phyloP scores from a whole-genome alignment of 202 grass and related monocot genomes.

The Setaria viridis region DNA sequence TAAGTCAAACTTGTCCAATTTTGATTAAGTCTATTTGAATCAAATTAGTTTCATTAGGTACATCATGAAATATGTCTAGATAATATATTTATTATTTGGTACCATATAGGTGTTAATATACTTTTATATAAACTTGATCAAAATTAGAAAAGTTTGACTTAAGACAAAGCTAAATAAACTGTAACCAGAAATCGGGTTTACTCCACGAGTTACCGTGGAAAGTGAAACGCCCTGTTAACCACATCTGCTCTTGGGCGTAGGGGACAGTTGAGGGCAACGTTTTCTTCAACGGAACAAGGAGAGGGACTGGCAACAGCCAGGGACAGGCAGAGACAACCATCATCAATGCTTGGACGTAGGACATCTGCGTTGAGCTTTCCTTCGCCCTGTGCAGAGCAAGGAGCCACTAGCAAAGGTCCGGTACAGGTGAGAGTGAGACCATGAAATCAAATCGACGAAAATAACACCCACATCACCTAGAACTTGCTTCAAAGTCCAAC shows the following conservation, averaged over 20 bases:
- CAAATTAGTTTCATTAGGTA: no score
- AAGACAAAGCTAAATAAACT: no score
- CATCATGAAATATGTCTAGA: no score
- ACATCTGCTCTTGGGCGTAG: neutral
- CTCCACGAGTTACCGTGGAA: no score
- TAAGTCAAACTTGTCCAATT: no score
- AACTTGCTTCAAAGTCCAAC: neutral
- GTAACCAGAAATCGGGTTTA: no score
- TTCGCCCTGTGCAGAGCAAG: neutral
- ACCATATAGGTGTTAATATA: no score
- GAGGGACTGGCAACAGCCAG: neutral
- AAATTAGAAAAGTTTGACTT: no score
- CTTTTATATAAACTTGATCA: no score
- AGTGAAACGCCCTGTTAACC: neutral
- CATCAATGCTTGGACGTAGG: constrained; percentile 1
- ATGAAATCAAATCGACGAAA: neutral
- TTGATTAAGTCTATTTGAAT: no score
- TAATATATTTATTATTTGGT: no score
- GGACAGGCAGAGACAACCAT: neutral
- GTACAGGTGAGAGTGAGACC: neutral
- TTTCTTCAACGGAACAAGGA: neutral
- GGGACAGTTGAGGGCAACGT: neutral
- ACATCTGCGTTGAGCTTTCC: neutral
- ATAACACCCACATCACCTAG: neutral
- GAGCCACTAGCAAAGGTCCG: neutral